Evolutionary conservation across 176 grass and related monocot genomes (phyloP).

Genomic region (Raddia distichophylla): DNA sequence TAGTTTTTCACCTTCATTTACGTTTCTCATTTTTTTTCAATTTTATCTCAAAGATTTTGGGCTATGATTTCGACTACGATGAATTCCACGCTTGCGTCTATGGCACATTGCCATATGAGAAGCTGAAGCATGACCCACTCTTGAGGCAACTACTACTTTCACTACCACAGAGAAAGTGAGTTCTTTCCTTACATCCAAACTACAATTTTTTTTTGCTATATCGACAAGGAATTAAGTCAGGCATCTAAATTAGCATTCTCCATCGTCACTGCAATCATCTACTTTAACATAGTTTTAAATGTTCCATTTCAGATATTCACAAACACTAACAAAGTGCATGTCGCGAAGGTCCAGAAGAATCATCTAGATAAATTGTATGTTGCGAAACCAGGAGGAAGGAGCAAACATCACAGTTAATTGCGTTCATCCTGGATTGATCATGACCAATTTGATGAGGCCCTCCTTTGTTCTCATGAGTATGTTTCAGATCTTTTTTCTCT

Average conservation of each 20-base stretch:
- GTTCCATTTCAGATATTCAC: constrained; percentile 72
- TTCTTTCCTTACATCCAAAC: neutral
- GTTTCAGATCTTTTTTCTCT: neutral
- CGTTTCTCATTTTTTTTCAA: no score
- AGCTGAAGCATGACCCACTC: no score
- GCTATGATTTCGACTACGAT: no score
- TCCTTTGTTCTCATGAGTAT: constrained; percentile 85
- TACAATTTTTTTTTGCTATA: neutral
- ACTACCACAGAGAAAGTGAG: no score
- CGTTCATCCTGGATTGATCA: constrained; percentile 95
- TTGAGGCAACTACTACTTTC: no score
- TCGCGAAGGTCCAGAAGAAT: constrained; percentile 54
- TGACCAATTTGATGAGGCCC: constrained; percentile 96
- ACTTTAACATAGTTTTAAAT: neutral
- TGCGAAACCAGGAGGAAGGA: constrained; percentile 71
- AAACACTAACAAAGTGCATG: constrained; percentile 84
- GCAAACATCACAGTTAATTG: constrained; percentile 83
- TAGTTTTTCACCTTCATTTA: no score
- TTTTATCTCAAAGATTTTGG: no score
- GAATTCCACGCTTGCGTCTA: no score
- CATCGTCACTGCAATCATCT: neutral
- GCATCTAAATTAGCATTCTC: neutral
- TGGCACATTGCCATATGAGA: no score
- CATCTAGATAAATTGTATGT: neutral
- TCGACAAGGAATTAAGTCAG: neutral